Conservation (phyloP, 202 grass and related monocot genomes). For the Setaria viridis region DNA sequence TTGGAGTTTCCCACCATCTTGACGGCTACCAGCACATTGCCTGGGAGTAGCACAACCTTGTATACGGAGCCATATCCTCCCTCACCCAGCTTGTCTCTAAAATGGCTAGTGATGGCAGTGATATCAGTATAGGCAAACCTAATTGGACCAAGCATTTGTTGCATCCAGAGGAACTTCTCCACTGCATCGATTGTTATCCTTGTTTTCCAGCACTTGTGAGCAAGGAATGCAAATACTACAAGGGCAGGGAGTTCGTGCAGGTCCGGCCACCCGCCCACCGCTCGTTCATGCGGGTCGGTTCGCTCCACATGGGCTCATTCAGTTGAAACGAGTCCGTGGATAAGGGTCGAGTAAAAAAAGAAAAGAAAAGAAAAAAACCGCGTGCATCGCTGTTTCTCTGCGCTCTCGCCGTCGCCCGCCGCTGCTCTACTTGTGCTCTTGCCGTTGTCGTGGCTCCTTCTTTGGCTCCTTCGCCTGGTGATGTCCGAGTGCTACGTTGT, state of each 20-base stretch:
- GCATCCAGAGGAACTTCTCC: conserved; percentile 33
- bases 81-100: conserved; percentile 53
- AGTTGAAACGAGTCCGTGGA: too few species aligned
- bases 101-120: conserved; percentile 50
- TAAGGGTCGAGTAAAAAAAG: too few species aligned
- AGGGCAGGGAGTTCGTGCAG: not conserved
- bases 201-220: conserved; percentile 45
- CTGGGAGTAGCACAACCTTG: conserved; percentile 46
- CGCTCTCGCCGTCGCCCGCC: too few species aligned
- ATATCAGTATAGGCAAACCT: conserved; percentile 53
- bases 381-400: too few species aligned
- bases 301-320: too few species aligned
- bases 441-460: too few species aligned
- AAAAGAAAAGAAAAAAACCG: too few species aligned
- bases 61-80: conserved; percentile 52
- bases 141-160: conserved; percentile 37
- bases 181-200: not conserved
- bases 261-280: too few species aligned
- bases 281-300: too few species aligned
- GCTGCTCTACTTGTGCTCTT: too few species aligned
- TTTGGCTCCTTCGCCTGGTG: too few species aligned
- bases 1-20: conserved; percentile 49
- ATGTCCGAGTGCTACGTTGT: too few species aligned
- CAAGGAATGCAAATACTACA: conserved; percentile 7
- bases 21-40: conserved; percentile 41